A percentile compares a stretch with the other conserved stretches of the same genome.
phyloP scores from a whole-genome alignment of 2,329 filamentous ascomycete genomes.

The Aureobasidium vineae region DNA sequence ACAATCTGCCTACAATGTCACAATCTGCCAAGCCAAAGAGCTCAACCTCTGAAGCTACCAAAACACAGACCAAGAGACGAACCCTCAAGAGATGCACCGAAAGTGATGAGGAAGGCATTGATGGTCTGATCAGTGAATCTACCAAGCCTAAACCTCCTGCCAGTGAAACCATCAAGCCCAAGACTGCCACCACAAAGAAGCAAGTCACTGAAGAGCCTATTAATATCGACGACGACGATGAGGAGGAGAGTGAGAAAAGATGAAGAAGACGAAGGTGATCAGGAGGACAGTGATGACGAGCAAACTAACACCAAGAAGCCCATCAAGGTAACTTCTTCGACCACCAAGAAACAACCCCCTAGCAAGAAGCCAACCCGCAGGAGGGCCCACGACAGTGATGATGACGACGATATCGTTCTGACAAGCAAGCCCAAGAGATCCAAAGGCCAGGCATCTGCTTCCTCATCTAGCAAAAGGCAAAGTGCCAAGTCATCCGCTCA shows the following conservation, averaged over 20 bases:
- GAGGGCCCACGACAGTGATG: neutral
- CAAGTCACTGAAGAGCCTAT: neutral
- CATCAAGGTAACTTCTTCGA: neutral
- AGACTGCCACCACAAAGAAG: neutral
- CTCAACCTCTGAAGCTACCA: constrained; percentile 16
- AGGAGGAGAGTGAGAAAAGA: neutral
- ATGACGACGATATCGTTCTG: neutral
- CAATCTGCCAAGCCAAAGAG: constrained; percentile 17
- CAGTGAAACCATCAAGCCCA: neutral
- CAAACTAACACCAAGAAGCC: neutral
- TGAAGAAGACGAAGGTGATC: neutral
- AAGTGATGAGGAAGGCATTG: neutral
- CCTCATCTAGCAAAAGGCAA: neutral
- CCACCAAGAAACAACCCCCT: neutral
- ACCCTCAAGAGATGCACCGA: neutral
- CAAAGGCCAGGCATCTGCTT: neutral
- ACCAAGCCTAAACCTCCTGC: neutral
- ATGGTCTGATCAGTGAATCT: neutral
- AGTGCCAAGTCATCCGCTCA: neutral
- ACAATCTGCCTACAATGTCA: neutral
- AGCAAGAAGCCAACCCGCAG: neutral
- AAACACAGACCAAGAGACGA: neutral
- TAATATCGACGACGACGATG: neutral
- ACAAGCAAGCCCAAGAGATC: neutral
- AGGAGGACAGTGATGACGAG: neutral